Evolutionary conservation across 139 green algal species (phyloP).

Genomic region (Coccomyxa sp.): DNA sequence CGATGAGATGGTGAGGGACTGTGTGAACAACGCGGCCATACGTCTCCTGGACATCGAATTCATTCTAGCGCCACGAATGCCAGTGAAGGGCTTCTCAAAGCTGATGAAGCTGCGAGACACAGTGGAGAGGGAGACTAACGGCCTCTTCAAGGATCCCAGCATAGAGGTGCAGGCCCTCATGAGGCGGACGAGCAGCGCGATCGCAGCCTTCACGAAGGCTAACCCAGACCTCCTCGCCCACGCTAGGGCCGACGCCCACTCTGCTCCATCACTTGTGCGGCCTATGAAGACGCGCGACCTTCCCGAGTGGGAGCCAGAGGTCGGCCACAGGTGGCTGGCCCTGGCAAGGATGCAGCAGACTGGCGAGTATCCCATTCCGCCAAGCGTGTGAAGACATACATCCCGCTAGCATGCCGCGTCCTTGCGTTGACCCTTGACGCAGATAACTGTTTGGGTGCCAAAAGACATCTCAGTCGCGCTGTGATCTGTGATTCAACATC

Average conservation of each 20-base stretch:
- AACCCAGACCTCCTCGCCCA: neutral
- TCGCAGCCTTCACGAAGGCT: neutral
- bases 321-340: neutral
- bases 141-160: neutral
- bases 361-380: neutral
- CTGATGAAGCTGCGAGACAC: conserved; percentile 1
- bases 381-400: conserved; percentile 1
- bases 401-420: neutral
- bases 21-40: neutral
- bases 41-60: neutral
- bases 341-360: conserved; percentile 1
- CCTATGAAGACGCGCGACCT: neutral
- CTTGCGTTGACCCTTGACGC: neutral
- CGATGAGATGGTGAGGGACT: conserved; percentile 1
- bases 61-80: neutral
- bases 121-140: conserved; percentile 1
- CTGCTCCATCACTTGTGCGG: neutral
- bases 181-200: neutral
- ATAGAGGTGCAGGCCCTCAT: neutral
- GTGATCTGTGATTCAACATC: neutral
- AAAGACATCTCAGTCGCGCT: neutral
- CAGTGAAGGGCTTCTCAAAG: neutral
- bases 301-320: neutral
- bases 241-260: neutral
- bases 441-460: neutral